Evolutionary conservation across 345 rosid genomes (phyloP).

Genomic region (Eucalyptus brandiana): DNA sequence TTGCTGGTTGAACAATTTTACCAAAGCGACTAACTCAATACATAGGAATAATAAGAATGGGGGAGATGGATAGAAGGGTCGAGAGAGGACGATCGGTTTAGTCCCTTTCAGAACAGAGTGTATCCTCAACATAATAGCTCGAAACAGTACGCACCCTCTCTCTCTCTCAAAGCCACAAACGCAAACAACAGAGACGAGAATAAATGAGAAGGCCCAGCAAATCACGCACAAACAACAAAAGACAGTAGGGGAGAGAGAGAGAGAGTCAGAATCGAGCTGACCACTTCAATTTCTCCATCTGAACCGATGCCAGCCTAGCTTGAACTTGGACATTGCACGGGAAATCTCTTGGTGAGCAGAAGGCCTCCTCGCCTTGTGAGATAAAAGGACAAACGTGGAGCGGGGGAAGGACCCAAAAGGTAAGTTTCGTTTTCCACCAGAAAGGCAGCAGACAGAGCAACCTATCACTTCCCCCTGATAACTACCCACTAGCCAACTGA

Average conservation of each 20-base stretch:
- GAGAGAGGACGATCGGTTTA: neutral
- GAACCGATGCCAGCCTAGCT: neutral
- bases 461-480: neutral
- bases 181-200: neutral
- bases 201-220: neutral
- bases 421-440: neutral
- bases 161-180: neutral
- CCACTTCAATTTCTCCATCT: neutral
- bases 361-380: neutral
- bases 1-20: neutral
- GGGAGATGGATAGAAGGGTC: neutral
- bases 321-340: neutral
- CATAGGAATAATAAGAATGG: neutral
- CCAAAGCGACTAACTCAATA: neutral
- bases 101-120: neutral
- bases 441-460: neutral
- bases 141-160: neutral
- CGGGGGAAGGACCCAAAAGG: neutral
- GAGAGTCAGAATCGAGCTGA: neutral
- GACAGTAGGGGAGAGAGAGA: neutral
- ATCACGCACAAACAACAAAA: neutral
- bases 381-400: neutral
- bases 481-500: neutral
- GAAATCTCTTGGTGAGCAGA: neutral
- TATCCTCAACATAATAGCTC: neutral